Evolutionary conservation across 2,329 filamentous ascomycete species (phyloP), one percentile per base, ranked within the genome.

Genomic region (Nothopassalora personata): DNA sequence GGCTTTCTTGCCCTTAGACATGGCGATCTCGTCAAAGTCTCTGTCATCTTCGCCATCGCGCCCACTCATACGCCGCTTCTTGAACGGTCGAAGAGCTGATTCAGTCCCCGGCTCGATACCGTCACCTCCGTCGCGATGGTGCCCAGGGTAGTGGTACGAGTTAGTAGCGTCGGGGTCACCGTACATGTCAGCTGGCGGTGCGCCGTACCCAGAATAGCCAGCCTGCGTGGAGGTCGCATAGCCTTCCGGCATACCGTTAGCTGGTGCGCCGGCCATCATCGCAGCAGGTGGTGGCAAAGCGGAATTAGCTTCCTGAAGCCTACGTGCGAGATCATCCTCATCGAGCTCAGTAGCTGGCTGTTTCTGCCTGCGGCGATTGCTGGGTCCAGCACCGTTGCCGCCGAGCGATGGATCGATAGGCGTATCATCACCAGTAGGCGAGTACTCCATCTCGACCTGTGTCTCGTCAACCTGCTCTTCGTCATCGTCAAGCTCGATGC

Each of bases 401-500:
- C 64, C 57, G 19, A 75, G 66, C 15, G 68, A 65, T 10, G 74
- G 72, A 60, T 75, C 74, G 34, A 77, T 68, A 5, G 64, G 54
- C 23, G 66, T 63, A 9, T 64, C 63, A 15, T 69, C 66, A 28
- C 68, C 66, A 2, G 56, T 39, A 18, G 74, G 76, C 8, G 76
- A 76, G 56, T 77, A 76, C 18, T 76, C 73, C 49, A 78, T 77
- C 10, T 74, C 74, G 33, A 72, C 66, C 45, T 68, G 69, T 11
- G 66, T 72, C 49, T 75, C 71, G 31, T 74, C 72, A 15, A 70
- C 52, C 5, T 56, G 57, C 45, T 65, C 63, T 30, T 72, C 70
- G 33, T 74, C 74, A 31, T 78, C 75, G 15, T 81, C 76, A 36
- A 76, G 71, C 45, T 79, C 75, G 9, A 80, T 68, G 0, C 75